Evolutionary conservation across 306 rosid genomes (phyloP).

Genomic region (Parietaria judaica): DNA sequence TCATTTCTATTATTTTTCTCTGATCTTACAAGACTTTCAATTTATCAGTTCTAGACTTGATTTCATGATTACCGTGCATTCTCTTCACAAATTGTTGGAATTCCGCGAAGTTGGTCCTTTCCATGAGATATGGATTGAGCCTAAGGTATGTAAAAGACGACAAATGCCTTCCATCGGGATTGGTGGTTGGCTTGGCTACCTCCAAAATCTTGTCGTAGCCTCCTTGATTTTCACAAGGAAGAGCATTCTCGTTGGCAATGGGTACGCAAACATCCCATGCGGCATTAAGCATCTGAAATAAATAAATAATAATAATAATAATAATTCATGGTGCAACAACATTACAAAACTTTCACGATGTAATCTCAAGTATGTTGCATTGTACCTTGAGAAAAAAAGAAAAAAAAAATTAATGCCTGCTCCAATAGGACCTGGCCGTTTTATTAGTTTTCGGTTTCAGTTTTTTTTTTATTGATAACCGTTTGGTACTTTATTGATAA

Average conservation of each 20-base stretch:
- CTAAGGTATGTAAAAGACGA: slow-evolving; percentile 74
- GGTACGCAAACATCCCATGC: slow-evolving; percentile 75
- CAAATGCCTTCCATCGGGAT: slow-evolving; percentile 83
- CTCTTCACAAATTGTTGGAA: slow-evolving; percentile 84
- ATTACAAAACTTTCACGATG: background rate
- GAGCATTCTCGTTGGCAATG: slow-evolving; percentile 62
- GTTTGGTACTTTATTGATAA: too few relatives aligned
- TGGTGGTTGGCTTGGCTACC: slow-evolving; percentile 63
- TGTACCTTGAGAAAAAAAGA: slow-evolving; percentile 1
- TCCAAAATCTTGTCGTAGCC: slow-evolving; percentile 76
- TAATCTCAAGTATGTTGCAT: slow-evolving; percentile 5
- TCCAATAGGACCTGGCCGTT: too few relatives aligned
- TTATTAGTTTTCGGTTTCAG: too few relatives aligned
- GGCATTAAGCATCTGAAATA: slow-evolving; percentile 69
- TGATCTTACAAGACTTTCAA: too few relatives aligned
- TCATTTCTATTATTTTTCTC: too few relatives aligned
- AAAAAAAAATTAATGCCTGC: background rate
- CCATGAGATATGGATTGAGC: slow-evolving; percentile 74
- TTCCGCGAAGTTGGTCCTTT: slow-evolving; percentile 64
- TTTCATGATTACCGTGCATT: slow-evolving; percentile 70
- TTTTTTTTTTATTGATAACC: too few relatives aligned
- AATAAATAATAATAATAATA: background rate
- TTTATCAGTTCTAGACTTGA: too few relatives aligned
- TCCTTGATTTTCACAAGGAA: slow-evolving; percentile 59
- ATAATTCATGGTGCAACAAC: background rate